These are phyloP conservation scores for Stephania cephalantha DNA, from an alignment of 164 flowering plant species.

Conservation along the genomic window DNA sequence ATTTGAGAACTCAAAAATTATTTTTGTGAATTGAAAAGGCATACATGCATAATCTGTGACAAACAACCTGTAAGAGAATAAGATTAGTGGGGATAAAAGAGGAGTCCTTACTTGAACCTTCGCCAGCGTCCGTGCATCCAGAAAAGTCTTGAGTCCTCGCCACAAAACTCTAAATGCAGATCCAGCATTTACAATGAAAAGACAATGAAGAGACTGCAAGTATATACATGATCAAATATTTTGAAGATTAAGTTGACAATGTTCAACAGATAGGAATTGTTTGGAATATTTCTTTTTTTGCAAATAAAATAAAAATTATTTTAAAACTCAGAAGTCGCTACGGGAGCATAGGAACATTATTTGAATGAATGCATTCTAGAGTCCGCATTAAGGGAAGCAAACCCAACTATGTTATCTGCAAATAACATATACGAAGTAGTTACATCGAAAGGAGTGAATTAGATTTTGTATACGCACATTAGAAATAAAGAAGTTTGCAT, in stretches of 20 bases:
- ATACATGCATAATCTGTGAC: neutral
- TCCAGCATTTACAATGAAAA: slow-evolving; percentile 71
- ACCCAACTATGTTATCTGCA: neutral
- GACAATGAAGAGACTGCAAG: slow-evolving; percentile 51
- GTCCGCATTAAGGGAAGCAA: neutral
- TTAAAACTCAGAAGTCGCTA: no score
- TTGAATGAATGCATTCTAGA: neutral
- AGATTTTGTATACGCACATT: no score
- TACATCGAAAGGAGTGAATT: no score
- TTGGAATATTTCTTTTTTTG: neutral
- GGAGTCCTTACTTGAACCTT: slow-evolving; percentile 44
- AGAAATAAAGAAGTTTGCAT: no score
- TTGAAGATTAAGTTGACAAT: neutral
- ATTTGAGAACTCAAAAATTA: neutral
- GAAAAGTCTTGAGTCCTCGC: slow-evolving; percentile 52
- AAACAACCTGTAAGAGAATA: neutral
- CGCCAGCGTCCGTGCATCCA: slow-evolving; percentile 50
- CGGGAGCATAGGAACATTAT: no score
- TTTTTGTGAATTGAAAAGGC: neutral
- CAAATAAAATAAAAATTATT: no score
- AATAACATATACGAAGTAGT: neutral
- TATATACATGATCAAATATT: slow-evolving; percentile 1
- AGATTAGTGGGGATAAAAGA: neutral
- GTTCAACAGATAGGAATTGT: neutral
- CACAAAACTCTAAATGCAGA: slow-evolving; percentile 62